These are phyloP conservation scores for Silene uniflora DNA, from an alignment of 148 eudicot genomes.

Conservation along the genomic window DNA sequence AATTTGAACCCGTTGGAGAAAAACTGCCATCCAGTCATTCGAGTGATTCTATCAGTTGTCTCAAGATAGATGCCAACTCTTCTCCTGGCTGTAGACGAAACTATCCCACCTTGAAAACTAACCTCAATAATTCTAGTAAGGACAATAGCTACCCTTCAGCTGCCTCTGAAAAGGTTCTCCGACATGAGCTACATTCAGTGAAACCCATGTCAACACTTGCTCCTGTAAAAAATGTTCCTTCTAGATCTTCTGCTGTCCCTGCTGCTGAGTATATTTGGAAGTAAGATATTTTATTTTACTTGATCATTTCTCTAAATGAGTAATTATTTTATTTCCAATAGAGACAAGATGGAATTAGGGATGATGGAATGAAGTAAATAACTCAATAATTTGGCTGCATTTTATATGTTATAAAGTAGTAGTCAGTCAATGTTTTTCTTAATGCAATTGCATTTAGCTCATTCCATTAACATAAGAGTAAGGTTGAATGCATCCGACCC, in stretches of 20 bases:
- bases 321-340: too few relatives aligned
- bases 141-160: slow-evolving; percentile 8
- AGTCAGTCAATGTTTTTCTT: neutral
- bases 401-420: too few relatives aligned
- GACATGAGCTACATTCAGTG: slow-evolving; percentile 6
- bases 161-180: slow-evolving; percentile 15
- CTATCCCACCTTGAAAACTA: slow-evolving; percentile 5
- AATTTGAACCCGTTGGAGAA: slow-evolving; percentile 7
- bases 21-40: slow-evolving; percentile 7
- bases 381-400: too few relatives aligned
- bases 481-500: neutral
- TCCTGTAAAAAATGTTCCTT: slow-evolving; percentile 2
- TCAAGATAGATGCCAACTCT: slow-evolving; percentile 8
- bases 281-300: slow-evolving; percentile 27
- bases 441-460: too few relatives aligned
- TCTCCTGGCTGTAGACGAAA: slow-evolving; percentile 16
- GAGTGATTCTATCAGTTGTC: slow-evolving; percentile 12
- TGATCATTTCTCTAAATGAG: too few relatives aligned
- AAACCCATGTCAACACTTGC: slow-evolving; percentile 3
- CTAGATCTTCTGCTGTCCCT: slow-evolving; percentile 30
- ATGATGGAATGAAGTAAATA: too few relatives aligned
- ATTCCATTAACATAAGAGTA: too few relatives aligned
- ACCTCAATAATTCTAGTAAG: neutral
- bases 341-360: too few relatives aligned
- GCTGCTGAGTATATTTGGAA: slow-evolving; percentile 41